Evolutionary conservation across 2,329 filamentous ascomycete genomes (phyloP), one percentile per base, ranked within the genome.

Genomic region (Botrytis elliptica): DNA sequence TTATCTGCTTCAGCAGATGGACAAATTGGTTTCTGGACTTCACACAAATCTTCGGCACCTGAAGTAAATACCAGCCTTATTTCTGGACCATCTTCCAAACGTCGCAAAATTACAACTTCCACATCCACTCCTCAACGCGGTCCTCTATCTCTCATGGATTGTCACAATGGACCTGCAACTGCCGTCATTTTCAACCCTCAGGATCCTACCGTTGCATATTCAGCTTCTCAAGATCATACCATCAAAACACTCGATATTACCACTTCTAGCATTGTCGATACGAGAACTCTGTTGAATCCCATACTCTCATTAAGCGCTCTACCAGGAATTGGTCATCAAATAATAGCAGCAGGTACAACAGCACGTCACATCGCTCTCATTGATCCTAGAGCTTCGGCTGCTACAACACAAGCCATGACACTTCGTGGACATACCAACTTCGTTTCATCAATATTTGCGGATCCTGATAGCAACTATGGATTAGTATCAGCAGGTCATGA

Each of bases 341-440:
- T 90, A 38, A 83, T 91, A 72, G 89, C 89, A 4, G 92, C 93
- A 36, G 96, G 95, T 74, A 97, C 93, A 3, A 91, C 91, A 25
- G 93, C 93, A 36, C 88, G 94, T 73, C 93, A 97, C 84, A 93
- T 99, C 81, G 95, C 94, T 0, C 88, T 99, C n/a, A 89, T 98
- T 77, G 96, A 99, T 82, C 95, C 95, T 5, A 90, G 96, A 71
- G 91, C 89, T 44, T 92, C 91, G 5, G 92, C 94, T 5, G 88
- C 90, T 1, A 88, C 90, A 1, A 92, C 95, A 38, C 90, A 92
- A 18, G 93, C 94, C 59, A 93, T 98, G 90, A 97, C 94, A n/a
- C 88, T 98, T 33, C 89, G 94, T 49, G 95, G 95, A 0, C 95
- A 98, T 84, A 90, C 90, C 74, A 97, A 97, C 84, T 88, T 88